Conservation (phyloP, 805 yeast species). For the Monosporozyma unispora region DNA sequence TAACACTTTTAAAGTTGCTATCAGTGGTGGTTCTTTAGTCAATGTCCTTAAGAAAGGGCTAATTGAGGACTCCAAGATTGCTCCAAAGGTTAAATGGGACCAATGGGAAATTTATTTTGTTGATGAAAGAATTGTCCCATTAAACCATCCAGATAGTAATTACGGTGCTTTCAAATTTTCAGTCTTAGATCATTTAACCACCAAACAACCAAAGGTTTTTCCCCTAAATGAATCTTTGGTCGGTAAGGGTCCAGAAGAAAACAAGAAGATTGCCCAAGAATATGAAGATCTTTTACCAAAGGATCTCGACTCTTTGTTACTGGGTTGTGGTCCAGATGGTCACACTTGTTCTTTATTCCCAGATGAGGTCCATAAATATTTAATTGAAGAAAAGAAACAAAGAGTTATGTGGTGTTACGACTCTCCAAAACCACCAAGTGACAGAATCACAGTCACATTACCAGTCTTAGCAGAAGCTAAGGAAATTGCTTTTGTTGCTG, state of each 20-base stretch:
- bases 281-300: constrained; percentile 53
- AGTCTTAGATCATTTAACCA: constrained; percentile 45
- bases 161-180: constrained; percentile 65
- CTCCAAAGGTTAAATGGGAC: constrained; percentile 47
- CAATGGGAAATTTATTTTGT: constrained; percentile 79
- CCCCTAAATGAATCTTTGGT: constrained; percentile 59
- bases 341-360: constrained; percentile 93
- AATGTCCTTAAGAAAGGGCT: constrained; percentile 57
- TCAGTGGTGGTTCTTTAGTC: constrained; percentile 87
- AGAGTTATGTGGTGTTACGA: constrained; percentile 60
- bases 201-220: constrained; percentile 39
- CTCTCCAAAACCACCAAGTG: constrained; percentile 90
- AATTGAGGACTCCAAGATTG: constrained; percentile 43
- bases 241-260: constrained; percentile 44
- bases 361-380: constrained; percentile 48
- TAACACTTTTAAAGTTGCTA: constrained; percentile 58
- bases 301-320: constrained; percentile 52
- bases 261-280: constrained; percentile 49
- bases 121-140: constrained; percentile 84
- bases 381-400: constrained; percentile 40
- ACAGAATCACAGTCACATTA: constrained; percentile 83
- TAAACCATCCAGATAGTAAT: constrained; percentile 77
- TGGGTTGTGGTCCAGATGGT: constrained; percentile 95
- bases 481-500: constrained; percentile 72
- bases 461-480: constrained; percentile 49